These are phyloP conservation scores for Trametes cingulata DNA, from an alignment of 768 basidiomycete species.

Conservation along the genomic window DNA sequence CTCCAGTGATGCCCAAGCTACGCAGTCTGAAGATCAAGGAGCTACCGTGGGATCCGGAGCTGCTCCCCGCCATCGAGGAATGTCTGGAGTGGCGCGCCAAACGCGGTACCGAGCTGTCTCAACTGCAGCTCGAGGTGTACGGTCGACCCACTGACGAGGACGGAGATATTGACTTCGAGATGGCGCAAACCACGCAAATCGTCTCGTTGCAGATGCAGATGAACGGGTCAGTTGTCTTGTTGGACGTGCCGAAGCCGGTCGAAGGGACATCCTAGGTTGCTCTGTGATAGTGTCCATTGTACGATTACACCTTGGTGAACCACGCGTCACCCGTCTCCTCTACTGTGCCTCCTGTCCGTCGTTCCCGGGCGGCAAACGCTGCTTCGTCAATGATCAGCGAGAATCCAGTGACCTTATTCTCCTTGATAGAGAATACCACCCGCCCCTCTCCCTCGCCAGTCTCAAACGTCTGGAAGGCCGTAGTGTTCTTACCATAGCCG, in stretches of 20 bases:
- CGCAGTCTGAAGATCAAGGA: not conserved
- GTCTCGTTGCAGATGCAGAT: not conserved
- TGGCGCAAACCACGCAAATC: not conserved
- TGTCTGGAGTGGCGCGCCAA: not conserved
- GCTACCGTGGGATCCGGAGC: not conserved
- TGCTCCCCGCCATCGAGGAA: not conserved
- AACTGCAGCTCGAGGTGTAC: not conserved
- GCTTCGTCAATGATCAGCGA: conserved; percentile 4
- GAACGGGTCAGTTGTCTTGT: not conserved
- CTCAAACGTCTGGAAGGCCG: conserved; percentile 18
- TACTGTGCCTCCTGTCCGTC: not conserved
- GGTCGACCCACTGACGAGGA: not conserved
- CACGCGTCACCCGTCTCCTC: conserved; percentile 12
- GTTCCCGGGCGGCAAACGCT: not conserved
- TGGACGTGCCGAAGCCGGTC: not conserved
- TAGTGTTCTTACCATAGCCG: conserved; percentile 36
- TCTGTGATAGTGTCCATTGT: too few relatives aligned
- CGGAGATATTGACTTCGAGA: not conserved
- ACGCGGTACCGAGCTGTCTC: not conserved
- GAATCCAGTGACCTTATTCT: conserved; percentile 2
- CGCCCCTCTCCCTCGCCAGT: not conserved
- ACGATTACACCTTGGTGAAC: conserved; percentile 5
- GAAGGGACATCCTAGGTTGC: too few relatives aligned
- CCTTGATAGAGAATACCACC: not conserved
- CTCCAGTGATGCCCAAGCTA: not conserved